Base-by-base conservation (phyloP, 495 filamentous ascomycete genomes). In the Pyrenula aspistea region DNA sequence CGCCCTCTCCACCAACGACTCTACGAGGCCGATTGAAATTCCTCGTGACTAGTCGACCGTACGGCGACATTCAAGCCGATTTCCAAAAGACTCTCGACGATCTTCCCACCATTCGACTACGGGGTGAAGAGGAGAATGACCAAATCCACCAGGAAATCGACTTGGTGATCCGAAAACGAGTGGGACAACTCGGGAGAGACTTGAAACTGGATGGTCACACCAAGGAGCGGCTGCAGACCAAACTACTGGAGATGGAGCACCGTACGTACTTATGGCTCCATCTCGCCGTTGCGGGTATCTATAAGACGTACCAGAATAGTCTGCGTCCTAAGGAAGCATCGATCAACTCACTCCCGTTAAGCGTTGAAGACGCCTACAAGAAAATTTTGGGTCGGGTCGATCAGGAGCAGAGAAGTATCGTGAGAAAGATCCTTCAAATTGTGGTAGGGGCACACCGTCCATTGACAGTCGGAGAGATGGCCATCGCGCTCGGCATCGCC, bases 21-120 rank as follows among this genome's bases (percentile, higher is more conserved):
- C 25, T 61, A 24, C n/a, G 20, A 20, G 2, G 0, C 50, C 22
- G 25, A 49, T 54, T 76, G 11, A 76, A 74, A 58, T 72, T 76
- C 36, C 58, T 76, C 0, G 57, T 76, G 2, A 77, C 72, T 1
- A 75, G 74, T 60, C 73, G 69, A 15, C 73, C 71, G 12, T 76
- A 73, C 55, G 56, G 54, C 11, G 19, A 67, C 21, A 76, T 80
- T 4, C 53, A 64, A 25, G 15, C 42, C 19, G 12, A 49, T 2
- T 73, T 71, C n/a, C 47, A 15, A 60, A 0, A 24, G 25, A 24
- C 62, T 59, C 53, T 60, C 12, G 22, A 61, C 10, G 36, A 36
- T 23, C 65, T 62, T n/a, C 65, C 60, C 11, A 15, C 53, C 22
- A 61, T 76, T 25, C 70, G 62, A 12, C 55, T 78, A 0, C 54